Evolutionary conservation across 192 early-diverging fungal species (phyloP).

Genomic region (Paraglomus occultum): DNA sequence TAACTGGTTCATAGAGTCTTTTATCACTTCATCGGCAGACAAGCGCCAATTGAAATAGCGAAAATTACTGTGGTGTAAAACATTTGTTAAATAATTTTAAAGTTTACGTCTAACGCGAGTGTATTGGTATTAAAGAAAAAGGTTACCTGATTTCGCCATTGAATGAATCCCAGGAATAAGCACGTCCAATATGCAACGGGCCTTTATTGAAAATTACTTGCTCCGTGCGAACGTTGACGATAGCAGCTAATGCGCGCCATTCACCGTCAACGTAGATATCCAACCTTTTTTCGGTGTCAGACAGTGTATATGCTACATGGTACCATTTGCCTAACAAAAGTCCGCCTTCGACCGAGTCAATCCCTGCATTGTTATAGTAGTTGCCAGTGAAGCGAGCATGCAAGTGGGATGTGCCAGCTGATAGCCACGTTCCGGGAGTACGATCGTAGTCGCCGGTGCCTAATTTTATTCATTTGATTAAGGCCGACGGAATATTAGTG

Average conservation of each 20-base stretch:
- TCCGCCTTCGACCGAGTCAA: neutral
- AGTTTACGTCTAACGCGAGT: neutral
- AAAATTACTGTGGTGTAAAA: conserved; percentile 25
- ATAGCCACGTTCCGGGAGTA: conserved; percentile 17
- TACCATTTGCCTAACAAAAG: conserved; percentile 8
- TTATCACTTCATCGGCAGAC: conserved; percentile 13
- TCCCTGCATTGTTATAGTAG: neutral
- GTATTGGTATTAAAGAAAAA: neutral
- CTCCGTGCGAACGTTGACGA: neutral
- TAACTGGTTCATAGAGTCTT: neutral
- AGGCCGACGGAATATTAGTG: neutral
- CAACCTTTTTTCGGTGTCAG: conserved; percentile 15
- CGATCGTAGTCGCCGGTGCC: neutral
- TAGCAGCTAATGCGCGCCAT: neutral
- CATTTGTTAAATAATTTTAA: neutral
- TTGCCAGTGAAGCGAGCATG: neutral
- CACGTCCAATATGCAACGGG: conserved; percentile 19
- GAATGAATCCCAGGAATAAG: neutral
- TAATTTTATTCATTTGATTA: conserved; percentile 1
- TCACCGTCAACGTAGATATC: conserved; percentile 17
- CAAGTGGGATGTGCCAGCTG: neutral
- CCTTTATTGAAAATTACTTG: conserved; percentile 20
- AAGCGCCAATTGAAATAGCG: conserved; percentile 29
- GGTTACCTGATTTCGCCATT: conserved; percentile 23
- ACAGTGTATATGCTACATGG: conserved; percentile 26